Evolutionary conservation across 2,329 filamentous ascomycete genomes (phyloP).

Genomic region (Raffaelea albimanens): DNA sequence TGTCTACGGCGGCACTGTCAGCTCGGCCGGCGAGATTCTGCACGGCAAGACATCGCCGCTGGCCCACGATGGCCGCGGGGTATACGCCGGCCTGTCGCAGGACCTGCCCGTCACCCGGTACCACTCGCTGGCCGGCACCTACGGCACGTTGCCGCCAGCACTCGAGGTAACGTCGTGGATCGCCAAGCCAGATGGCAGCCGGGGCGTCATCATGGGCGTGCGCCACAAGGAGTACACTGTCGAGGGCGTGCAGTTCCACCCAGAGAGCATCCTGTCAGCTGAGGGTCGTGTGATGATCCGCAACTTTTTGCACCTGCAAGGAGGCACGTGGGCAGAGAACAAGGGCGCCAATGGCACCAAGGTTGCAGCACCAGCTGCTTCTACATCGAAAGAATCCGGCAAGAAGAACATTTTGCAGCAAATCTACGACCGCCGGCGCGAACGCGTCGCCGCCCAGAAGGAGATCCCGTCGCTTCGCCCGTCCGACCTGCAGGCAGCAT

Average conservation of each 20-base stretch:
- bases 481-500: constrained; percentile 76
- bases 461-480: constrained; percentile 74
- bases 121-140: constrained; percentile 89
- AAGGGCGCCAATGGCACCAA: constrained; percentile 40
- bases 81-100: constrained; percentile 74
- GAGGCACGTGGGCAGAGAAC: constrained; percentile 87
- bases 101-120: constrained; percentile 86
- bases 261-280: constrained; percentile 90
- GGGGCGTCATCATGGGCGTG: constrained; percentile 91
- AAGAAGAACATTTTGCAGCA: constrained; percentile 75
- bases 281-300: constrained; percentile 82
- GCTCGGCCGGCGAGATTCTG: constrained; percentile 88
- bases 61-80: constrained; percentile 82
- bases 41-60: constrained; percentile 95
- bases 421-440: constrained; percentile 77
- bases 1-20: constrained; percentile 82
- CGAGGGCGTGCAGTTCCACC: constrained; percentile 97
- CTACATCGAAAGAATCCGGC: constrained; percentile 32
- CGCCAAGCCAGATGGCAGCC: constrained; percentile 62
- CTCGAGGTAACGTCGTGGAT: constrained; percentile 91
- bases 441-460: constrained; percentile 71
- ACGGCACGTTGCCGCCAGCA: constrained; percentile 73
- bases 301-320: constrained; percentile 82
- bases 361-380: constrained; percentile 8
- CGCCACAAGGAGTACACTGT: constrained; percentile 83